phyloP scores from a whole-genome alignment of 2,329 filamentous ascomycete genomes.

The Ascochyta rabiei region DNA sequence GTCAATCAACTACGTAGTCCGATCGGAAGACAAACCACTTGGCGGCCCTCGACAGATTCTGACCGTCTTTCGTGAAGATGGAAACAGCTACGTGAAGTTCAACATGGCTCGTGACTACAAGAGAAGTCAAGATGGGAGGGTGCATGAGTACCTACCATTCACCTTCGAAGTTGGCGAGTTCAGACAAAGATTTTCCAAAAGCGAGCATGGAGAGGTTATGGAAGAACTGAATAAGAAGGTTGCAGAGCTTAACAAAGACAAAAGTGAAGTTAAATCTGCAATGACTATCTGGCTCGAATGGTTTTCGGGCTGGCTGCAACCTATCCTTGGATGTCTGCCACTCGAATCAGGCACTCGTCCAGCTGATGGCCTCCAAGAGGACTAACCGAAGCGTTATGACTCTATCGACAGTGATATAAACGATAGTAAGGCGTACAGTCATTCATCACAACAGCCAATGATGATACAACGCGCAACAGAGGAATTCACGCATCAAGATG shows the following conservation, averaged over 20 bases:
- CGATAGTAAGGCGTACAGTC: not conserved
- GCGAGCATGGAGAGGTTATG: not conserved
- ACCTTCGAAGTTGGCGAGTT: not conserved
- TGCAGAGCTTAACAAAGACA: not conserved
- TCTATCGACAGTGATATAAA: not conserved
- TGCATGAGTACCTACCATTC: not conserved
- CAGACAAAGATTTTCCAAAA: not conserved
- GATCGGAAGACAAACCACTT: not conserved
- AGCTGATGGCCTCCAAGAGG: not conserved
- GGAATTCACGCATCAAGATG: not conserved
- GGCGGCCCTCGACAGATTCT: not conserved
- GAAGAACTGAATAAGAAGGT: not conserved
- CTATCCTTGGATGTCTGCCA: not conserved
- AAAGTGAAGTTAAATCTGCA: not conserved
- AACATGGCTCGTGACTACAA: not conserved
- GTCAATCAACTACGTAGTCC: too few relatives aligned
- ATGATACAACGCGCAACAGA: not conserved
- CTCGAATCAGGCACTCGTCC: not conserved
- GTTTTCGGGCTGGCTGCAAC: not conserved
- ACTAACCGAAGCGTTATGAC: not conserved
- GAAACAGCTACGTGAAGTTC: not conserved
- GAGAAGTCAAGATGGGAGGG: not conserved
- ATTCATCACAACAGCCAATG: not conserved
- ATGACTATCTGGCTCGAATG: not conserved
- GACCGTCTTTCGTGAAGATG: not conserved